phyloP scores from a whole-genome alignment of 768 basidiomycete species.

The Amanita molliuscula region DNA sequence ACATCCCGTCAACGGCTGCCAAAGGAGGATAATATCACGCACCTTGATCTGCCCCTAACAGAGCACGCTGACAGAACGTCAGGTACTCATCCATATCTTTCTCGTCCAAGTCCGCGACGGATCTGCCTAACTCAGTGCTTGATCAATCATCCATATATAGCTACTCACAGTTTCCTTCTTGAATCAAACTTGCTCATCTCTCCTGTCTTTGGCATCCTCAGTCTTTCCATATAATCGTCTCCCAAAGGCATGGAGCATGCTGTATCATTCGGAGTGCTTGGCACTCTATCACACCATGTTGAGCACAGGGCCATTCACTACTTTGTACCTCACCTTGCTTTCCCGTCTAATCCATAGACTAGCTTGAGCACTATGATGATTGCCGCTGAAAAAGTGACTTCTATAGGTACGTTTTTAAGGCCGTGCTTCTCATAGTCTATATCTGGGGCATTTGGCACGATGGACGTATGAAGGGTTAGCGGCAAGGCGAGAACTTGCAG shows the following conservation, averaged over 20 bases:
- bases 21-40: constrained; percentile 12
- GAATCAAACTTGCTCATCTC: constrained; percentile 30
- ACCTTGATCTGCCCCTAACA: constrained; percentile 26
- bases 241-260: constrained; percentile 46
- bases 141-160: not conserved
- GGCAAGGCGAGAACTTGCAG: constrained; percentile 45
- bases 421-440: constrained; percentile 34
- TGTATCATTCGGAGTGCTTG: constrained; percentile 39
- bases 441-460: constrained; percentile 22
- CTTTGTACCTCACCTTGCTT: constrained; percentile 32
- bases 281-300: constrained; percentile 26
- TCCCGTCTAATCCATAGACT: constrained; percentile 76
- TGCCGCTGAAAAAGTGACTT: constrained; percentile 48
- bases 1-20: constrained; percentile 1
- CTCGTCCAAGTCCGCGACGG: constrained; percentile 40
- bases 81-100: constrained; percentile 54
- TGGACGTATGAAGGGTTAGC: constrained; percentile 41
- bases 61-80: constrained; percentile 47
- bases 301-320: constrained; percentile 7
- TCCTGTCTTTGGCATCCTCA: constrained; percentile 26
- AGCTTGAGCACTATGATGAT: constrained; percentile 72
- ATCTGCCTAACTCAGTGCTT: constrained; percentile 25
- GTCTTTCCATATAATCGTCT: constrained; percentile 33
- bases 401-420: constrained; percentile 58
- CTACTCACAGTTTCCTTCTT: constrained; percentile 34